A percentile compares a stretch with the other conserved stretches of the same genome.
Conservation (phyloP, 148 eudicot species). For the Rhododendron ovatum region DNA sequence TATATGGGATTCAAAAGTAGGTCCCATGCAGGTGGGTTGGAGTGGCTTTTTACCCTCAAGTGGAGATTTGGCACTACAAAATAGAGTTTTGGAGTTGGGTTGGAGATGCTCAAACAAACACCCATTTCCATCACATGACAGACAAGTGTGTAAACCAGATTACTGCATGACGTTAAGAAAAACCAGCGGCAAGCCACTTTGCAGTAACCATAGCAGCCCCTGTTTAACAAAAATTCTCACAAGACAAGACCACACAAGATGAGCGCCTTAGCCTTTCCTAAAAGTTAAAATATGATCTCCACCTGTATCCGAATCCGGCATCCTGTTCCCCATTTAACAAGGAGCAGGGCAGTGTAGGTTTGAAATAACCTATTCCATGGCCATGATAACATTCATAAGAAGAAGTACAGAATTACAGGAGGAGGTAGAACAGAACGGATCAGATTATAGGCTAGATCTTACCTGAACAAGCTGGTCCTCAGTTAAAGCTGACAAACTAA, state of each 20-base stretch:
- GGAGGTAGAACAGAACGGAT: neutral
- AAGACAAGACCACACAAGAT: neutral
- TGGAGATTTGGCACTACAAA: neutral
- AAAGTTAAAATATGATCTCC: neutral
- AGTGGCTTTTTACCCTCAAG: neutral
- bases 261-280: neutral
- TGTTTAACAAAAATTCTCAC: neutral
- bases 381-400: neutral
- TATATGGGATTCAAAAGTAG: neutral
- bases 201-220: neutral
- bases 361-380: neutral
- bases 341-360: neutral
- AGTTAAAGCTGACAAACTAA: constrained; percentile 77
- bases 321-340: neutral
- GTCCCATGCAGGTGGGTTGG: neutral
- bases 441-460: constrained; percentile 2
- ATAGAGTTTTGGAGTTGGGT: neutral
- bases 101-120: neutral
- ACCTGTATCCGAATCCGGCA: neutral
- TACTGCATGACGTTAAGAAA: neutral
- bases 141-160: neutral
- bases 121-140: neutral
- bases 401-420: neutral
- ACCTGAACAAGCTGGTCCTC: constrained; percentile 98
- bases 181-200: neutral